A percentile compares a stretch with the other conserved stretches of the same genome.
Conservation (phyloP, 1,284 basidiomycete genomes). For the Trichosporon coremiiforme region DNA sequence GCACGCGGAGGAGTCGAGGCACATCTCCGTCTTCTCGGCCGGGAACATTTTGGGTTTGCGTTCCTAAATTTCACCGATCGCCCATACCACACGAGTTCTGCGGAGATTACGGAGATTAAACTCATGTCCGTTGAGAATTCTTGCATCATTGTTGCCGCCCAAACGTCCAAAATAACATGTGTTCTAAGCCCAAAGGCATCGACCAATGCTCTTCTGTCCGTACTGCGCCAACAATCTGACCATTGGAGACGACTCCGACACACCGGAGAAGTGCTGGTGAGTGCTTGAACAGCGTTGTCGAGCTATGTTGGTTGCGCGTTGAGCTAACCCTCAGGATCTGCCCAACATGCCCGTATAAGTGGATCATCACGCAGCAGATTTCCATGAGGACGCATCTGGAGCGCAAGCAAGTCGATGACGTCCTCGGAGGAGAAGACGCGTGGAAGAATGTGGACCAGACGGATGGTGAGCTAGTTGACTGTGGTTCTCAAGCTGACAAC, state of each 20-base stretch:
- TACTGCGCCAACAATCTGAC: constrained; percentile 90
- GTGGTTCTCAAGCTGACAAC: constrained; percentile 18
- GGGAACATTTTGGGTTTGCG: not conserved
- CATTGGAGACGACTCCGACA: constrained; percentile 60
- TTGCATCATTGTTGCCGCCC: constrained; percentile 16
- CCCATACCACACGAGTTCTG: not conserved
- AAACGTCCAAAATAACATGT: constrained; percentile 3
- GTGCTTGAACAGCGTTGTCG: constrained; percentile 60
- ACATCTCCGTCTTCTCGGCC: not conserved
- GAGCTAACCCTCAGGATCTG: constrained; percentile 71
- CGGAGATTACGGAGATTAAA: constrained; percentile 4
- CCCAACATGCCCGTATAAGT: constrained; percentile 92
- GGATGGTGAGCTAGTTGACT: constrained; percentile 62
- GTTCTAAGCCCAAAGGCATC: not conserved
- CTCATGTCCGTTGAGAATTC: not conserved
- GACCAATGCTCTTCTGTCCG: constrained; percentile 85
- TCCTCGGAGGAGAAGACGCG: constrained; percentile 86
- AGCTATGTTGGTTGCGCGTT: constrained; percentile 54
- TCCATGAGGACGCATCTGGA: constrained; percentile 79
- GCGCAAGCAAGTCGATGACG: constrained; percentile 88
- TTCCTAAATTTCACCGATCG: constrained; percentile 10
- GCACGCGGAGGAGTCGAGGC: not conserved
- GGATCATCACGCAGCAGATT: constrained; percentile 75
- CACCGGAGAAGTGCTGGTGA: constrained; percentile 53
- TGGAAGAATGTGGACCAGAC: constrained; percentile 96